Percentiles rank a stretch among this genome's conserved stretches.
Conservation (phyloP, 192 early-diverging fungal species). For the Coemansia guatemalensis region DNA sequence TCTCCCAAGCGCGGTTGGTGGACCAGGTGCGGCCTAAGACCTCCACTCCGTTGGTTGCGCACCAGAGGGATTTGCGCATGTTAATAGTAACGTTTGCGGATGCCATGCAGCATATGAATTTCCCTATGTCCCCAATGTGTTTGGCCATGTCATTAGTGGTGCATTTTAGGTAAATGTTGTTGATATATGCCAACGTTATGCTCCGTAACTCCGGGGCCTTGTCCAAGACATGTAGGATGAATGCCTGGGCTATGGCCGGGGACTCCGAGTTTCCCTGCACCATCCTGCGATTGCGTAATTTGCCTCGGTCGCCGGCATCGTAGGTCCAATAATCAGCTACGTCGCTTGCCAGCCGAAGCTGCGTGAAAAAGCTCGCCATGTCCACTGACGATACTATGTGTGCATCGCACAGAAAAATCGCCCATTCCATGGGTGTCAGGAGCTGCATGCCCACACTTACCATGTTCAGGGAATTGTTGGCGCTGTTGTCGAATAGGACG, state of each 20-base stretch:
- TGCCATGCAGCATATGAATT: neutral
- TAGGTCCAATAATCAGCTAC: constrained; percentile 14
- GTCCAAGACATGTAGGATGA: constrained; percentile 9
- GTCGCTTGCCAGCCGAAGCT: neutral
- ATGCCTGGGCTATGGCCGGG: constrained; percentile 22
- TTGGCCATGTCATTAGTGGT: neutral
- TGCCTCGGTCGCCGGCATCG: neutral
- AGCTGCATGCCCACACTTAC: too few species aligned
- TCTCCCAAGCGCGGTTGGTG: constrained; percentile 10
- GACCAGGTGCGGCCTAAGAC: constrained; percentile 3
- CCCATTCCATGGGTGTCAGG: constrained; percentile 1
- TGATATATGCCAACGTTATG: constrained; percentile 22
- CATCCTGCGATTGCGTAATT: constrained; percentile 3
- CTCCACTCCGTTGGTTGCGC: constrained; percentile 2
- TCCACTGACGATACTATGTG: neutral
- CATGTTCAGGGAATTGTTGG: constrained; percentile 17
- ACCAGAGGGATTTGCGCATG: constrained; percentile 20
- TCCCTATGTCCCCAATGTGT: constrained; percentile 20
- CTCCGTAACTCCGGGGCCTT: neutral
- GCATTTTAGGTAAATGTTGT: constrained; percentile 35
- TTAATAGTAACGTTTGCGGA: constrained; percentile 16
- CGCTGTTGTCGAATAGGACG: constrained; percentile 19
- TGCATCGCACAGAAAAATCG: constrained; percentile 3
- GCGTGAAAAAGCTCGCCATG: too few species aligned
- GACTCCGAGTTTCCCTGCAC: constrained; percentile 25